Base-by-base conservation (phyloP, 75 land plant genomes). In the Ceratopteris richardii region DNA sequence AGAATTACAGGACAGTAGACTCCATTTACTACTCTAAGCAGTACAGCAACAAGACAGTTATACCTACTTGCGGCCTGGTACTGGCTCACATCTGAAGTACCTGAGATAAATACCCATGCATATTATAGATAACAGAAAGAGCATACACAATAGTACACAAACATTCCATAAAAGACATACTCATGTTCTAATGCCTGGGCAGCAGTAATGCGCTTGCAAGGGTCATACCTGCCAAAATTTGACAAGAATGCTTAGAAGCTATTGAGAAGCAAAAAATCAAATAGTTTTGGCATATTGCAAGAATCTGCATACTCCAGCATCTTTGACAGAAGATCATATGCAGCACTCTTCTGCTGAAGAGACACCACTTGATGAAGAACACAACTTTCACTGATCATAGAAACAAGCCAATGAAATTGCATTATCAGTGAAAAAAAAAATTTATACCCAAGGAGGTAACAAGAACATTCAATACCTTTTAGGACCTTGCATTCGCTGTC, bases 121-220 rank as follows among this genome's bases (percentile, higher is more conserved):
- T 12, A 12, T 42, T 13, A 31, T 30, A 41, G 21, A 29, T 19
- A 65, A 11, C 2, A 33, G 16, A 16, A 57, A 30, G 33, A 30
- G 29, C 47, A 23, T 7, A 28, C 28, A 61, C 13, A 63, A 59
- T n/a, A n/a, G n/a, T n/a, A n/a, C n/a, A n/a, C n/a, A n/a, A n/a
- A n/a, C n/a, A n/a, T 3, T 9, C 37, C 18, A 12, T 31, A 37
- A 29, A 54, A 36, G 31, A 23, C 54, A 56, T 90, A 92, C 84
- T 89, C 95, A 63, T 92, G 97, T 27, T 92, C 96, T 50, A 92
- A 51, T 20, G 97, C 97, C 64, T 92, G 97, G 44, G 97, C 86
- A 53, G 97, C 97, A 7, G 95, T 77, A 36, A 92, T 82, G 19
- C 97, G 89, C 66, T 85, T 92, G 54, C 77, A 47, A 56, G 97